Evolutionary conservation across 768 basidiomycete species (phyloP).

Genomic region (Boletus insuetus): DNA sequence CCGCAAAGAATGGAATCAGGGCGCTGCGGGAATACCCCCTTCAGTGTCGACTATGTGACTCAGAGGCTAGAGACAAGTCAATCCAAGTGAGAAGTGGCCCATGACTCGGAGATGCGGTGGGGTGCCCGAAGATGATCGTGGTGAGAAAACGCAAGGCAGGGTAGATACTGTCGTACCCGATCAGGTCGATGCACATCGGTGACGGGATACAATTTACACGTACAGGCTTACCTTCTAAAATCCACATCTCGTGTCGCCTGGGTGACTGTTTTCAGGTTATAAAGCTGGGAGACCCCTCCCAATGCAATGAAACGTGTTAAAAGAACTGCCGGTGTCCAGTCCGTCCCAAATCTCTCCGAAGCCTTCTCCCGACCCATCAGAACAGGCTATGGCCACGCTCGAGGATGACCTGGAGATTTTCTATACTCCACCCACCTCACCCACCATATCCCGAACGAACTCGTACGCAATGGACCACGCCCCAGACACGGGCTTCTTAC

Average conservation of each 20-base stretch:
- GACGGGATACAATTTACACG: constrained; percentile 10
- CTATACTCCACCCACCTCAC: constrained; percentile 44
- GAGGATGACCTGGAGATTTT: constrained; percentile 39
- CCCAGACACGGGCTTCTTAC: constrained; percentile 9
- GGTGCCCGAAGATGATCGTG: constrained; percentile 12
- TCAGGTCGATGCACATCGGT: constrained; percentile 13
- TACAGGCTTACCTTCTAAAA: constrained; percentile 11
- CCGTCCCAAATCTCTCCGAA: constrained; percentile 3
- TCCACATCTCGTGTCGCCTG: constrained; percentile 22
- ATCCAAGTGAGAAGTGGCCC: constrained; percentile 22
- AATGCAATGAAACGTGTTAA: neutral
- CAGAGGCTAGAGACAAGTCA: constrained; percentile 4
- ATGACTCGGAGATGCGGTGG: constrained; percentile 7
- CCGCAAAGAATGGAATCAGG: constrained; percentile 21
- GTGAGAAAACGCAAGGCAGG: constrained; percentile 15
- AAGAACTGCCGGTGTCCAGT: constrained; percentile 4
- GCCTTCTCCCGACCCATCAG: constrained; percentile 11
- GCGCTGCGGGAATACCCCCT: constrained; percentile 16
- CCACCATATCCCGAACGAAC: constrained; percentile 26
- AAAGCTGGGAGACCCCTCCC: constrained; percentile 13
- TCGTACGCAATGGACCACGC: constrained; percentile 9
- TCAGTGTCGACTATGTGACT: constrained; percentile 14
- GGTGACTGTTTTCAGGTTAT: constrained; percentile 26
- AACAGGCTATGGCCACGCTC: constrained; percentile 28
- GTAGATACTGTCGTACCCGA: constrained; percentile 19